These are phyloP conservation scores for Cunninghamia lanceolata DNA, from an alignment of 75 land plant genomes.

Conservation along the genomic window DNA sequence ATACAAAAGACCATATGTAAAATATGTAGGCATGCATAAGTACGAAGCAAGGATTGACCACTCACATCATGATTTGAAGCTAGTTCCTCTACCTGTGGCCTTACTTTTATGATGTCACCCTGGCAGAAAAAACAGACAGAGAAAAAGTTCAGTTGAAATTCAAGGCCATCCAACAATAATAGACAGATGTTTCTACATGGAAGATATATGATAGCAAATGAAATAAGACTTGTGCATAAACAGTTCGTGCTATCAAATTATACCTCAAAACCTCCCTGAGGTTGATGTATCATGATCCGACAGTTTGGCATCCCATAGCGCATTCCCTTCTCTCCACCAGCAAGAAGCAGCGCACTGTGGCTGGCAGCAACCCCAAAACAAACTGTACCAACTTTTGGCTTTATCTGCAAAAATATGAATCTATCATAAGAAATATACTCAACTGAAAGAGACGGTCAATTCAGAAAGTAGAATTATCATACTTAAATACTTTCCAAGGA, in stretches of 20 bases:
- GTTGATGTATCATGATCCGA: slow-evolving; percentile 97
- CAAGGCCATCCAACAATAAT: not conserved
- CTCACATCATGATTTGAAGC: slow-evolving; percentile 86
- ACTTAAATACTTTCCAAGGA: not conserved
- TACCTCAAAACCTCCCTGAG: slow-evolving; percentile 95
- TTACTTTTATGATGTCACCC: slow-evolving; percentile 93
- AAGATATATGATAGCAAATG: not conserved
- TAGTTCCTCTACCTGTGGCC: slow-evolving; percentile 93
- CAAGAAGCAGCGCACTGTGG: slow-evolving; percentile 90
- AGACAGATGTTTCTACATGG: not conserved
- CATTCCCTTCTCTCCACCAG: slow-evolving; percentile 98
- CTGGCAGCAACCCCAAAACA: slow-evolving; percentile 98
- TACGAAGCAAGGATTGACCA: slow-evolving; percentile 7
- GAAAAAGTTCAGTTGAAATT: not conserved
- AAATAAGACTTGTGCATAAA: not conserved
- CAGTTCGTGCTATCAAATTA: slow-evolving; percentile 8
- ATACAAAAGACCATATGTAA: not conserved
- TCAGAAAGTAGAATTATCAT: not conserved
- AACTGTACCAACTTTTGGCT: slow-evolving; percentile 97
- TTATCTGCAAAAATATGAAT: slow-evolving; percentile 54
- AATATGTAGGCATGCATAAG: not conserved
- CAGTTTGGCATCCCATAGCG: slow-evolving; percentile 99
- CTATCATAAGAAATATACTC: not conserved
- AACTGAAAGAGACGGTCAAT: not conserved
- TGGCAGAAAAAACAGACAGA: slow-evolving; percentile 16